Percentiles rank a stretch among this genome's conserved stretches.
These are phyloP conservation scores for Trichopus zeylanicus DNA, from an alignment of 116 monocot species.

Conservation along the genomic window DNA sequence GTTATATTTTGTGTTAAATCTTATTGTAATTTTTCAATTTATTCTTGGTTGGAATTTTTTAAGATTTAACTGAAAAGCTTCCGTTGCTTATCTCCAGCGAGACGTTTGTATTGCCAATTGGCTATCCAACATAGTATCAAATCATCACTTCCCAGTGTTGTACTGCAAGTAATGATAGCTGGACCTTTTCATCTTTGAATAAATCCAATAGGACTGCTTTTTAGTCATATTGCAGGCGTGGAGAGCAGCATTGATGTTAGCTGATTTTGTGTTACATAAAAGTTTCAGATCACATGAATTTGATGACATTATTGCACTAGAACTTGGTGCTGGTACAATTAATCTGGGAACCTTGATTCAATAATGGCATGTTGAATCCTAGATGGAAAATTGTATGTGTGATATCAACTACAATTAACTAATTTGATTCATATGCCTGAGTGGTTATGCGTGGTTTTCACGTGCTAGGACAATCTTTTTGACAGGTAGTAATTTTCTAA, in stretches of 20 bases:
- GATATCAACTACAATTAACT: too few relatives aligned
- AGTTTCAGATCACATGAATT: constrained; percentile 61
- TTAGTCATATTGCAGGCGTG: constrained; percentile 57
- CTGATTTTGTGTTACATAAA: constrained; percentile 71
- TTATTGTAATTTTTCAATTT: neutral
- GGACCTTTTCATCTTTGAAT: neutral
- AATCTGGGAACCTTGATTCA: neutral
- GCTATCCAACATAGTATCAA: constrained; percentile 74
- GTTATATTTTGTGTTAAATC: neutral
- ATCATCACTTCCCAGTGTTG: constrained; percentile 72
- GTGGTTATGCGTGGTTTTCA: constrained; percentile 8
- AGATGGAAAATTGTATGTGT: neutral
- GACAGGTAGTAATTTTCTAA: constrained; percentile 40
- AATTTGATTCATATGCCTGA: neutral
- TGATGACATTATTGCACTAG: constrained; percentile 51
- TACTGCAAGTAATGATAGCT: constrained; percentile 55
- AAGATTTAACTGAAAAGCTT: neutral
- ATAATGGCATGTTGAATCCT: neutral
- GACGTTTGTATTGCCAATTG: constrained; percentile 23
- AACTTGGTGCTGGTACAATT: constrained; percentile 97
- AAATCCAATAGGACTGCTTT: neutral
- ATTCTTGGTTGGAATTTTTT: neutral
- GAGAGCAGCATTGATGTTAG: constrained; percentile 70
- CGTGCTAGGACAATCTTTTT: constrained; percentile 66
- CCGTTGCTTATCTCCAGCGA: constrained; percentile 23